Percentiles rank a stretch among this genome's conserved stretches.
These are phyloP conservation scores for Acmispon strigosus DNA, from an alignment of 306 rosid species.

Conservation along the genomic window DNA sequence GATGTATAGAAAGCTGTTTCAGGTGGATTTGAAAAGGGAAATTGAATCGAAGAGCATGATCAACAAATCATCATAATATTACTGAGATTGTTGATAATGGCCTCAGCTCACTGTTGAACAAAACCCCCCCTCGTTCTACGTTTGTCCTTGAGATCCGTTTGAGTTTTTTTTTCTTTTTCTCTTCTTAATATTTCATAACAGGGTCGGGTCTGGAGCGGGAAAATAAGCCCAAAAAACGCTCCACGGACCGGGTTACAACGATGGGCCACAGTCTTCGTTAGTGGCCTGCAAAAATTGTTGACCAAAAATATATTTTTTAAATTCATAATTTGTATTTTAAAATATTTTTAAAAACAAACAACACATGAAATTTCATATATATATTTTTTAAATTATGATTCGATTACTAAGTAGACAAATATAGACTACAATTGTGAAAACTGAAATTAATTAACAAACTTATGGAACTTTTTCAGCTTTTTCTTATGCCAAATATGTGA, in stretches of 20 bases:
- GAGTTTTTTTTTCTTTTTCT: neutral
- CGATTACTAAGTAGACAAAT: no score
- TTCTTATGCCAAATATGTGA: no score
- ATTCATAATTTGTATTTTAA: no score
- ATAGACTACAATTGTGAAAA: no score
- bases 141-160: constrained; percentile 43
- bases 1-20: neutral
- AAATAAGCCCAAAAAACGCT: no score
- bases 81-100: neutral
- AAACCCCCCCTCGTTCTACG: constrained; percentile 11
- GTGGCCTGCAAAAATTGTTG: neutral
- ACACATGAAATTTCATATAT: no score
- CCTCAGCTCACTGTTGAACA: constrained; percentile 24
- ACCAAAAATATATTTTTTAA: no score
- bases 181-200: neutral
- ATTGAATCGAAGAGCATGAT: constrained; percentile 8
- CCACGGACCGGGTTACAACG: neutral
- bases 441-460: no score
- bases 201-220: no score
- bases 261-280: neutral
- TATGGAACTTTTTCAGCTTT: no score
- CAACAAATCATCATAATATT: neutral
- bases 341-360: no score
- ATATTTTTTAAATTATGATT: no score
- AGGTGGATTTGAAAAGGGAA: neutral